A percentile compares a stretch with the other conserved stretches of the same genome.
These are phyloP conservation scores for Colletotrichum sp. DNA, from an alignment of 2,329 filamentous ascomycete species.

Conservation along the genomic window DNA sequence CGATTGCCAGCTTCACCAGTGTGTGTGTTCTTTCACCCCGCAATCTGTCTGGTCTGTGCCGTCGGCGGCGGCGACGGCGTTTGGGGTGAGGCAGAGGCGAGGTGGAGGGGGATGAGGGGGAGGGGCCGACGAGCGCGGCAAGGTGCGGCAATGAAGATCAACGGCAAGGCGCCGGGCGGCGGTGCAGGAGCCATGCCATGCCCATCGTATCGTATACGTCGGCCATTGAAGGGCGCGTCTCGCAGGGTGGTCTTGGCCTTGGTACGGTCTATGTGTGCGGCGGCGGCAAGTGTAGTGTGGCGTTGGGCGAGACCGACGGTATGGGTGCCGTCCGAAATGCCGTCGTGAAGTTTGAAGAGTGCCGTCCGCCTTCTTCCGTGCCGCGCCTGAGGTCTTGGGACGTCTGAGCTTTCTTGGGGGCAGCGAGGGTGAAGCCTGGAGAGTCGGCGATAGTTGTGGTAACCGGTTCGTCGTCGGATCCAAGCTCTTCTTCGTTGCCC, in stretches of 20 bases:
- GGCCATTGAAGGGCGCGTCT: not conserved
- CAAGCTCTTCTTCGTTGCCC: not conserved
- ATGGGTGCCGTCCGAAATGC: not conserved
- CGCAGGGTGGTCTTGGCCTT: not conserved
- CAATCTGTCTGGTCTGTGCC: not conserved
- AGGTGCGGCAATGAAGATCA: not conserved
- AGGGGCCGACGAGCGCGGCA: not conserved
- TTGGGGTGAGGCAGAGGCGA: not conserved
- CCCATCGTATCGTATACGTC: not conserved
- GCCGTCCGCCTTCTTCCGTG: not conserved
- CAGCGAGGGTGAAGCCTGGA: not conserved
- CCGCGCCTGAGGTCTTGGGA: not conserved
- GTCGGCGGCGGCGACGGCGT: not conserved
- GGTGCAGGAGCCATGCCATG: not conserved
- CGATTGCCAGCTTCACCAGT: not conserved
- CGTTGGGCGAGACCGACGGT: not conserved
- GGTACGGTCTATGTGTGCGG: not conserved
- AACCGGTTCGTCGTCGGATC: not conserved
- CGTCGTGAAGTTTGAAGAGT: not conserved
- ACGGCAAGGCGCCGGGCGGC: slow-evolving; percentile 1
- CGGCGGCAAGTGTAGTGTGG: not conserved
- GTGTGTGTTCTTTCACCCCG: not conserved
- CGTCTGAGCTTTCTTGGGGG: not conserved
- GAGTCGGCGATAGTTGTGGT: not conserved
- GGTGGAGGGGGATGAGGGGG: not conserved